These are phyloP conservation scores for Metschnikowia peoriensis DNA, from an alignment of 805 yeast species.

Conservation along the genomic window DNA sequence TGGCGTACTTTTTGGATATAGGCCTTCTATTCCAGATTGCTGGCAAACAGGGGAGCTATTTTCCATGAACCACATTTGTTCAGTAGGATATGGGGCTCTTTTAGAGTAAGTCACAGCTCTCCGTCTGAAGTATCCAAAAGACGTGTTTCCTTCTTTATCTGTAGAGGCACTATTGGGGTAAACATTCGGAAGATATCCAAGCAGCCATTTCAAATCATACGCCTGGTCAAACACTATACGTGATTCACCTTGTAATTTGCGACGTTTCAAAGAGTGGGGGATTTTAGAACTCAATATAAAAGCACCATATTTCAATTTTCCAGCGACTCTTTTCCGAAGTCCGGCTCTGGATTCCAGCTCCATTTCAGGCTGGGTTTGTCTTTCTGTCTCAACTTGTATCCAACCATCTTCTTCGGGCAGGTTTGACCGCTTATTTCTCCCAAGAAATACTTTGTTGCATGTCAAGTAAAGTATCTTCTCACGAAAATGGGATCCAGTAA, in stretches of 20 bases:
- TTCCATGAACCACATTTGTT: neutral
- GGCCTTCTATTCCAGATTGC: neutral
- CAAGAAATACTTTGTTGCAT: neutral
- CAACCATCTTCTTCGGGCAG: neutral
- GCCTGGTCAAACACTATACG: neutral
- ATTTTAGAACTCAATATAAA: neutral
- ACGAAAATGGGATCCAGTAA: neutral
- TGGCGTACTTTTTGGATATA: neutral
- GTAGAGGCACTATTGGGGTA: too few relatives aligned
- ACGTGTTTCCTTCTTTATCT: too few relatives aligned
- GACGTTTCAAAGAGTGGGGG: neutral
- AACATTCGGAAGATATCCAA: neutral
- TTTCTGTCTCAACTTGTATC: neutral
- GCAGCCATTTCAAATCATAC: constrained; percentile 2
- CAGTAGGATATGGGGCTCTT: neutral
- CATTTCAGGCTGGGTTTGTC: too few relatives aligned
- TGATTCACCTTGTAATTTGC: neutral
- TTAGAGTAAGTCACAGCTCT: neutral
- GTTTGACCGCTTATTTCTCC: too few relatives aligned
- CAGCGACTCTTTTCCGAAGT: neutral
- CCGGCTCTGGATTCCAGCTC: neutral
- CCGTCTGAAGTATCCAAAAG: neutral
- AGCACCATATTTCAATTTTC: neutral
- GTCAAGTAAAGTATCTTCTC: neutral
- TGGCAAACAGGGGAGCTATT: neutral